Base-by-base conservation (phyloP, 352 stramenopile species). In the Globisporangium echinulatum region DNA sequence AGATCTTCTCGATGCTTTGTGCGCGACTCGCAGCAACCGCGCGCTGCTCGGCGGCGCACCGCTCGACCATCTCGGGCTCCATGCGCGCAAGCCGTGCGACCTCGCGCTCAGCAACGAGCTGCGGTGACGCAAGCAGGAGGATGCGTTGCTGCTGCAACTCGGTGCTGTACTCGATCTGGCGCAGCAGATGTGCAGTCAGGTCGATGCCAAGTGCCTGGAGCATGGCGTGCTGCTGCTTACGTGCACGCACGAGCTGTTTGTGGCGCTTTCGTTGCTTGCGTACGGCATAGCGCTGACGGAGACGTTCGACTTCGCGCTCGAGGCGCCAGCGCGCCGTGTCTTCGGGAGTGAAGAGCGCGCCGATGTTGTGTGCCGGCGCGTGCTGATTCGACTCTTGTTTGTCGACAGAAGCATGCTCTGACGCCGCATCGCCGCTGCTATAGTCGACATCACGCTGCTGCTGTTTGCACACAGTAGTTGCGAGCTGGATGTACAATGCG, bases 111-210 rank as follows among this genome's bases (percentile, higher is more conserved):
- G 71, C 70, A 6, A 74, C 49, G 25, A 77, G 68, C 50, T 87
- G 77, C 0, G 75, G 77, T 0, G 77, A 75, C 2, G 75, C 75
- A 14, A 88, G 62, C 1, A 88, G 47, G 59, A 90, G 44, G 48
- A 88, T 87, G 2, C 70, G 66, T 56, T 88, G 79, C 43, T 76
- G 69, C 53, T 81, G 71, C 1, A 89, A 51, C 49, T 88, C 75
- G 0, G 66, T 67, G 51, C 73, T 86, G 52, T 62, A 89, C 10
- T 69, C 47, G 48, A 87, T 85, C 42, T 77, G 72, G 1, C 64
- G 58, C 1, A 89, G 52, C 17, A 88, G 69, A 59, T 80, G 63
- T 25, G 65, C 75, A 11, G 72, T 71, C 17, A 90, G 40, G 13
- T 82, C 67, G 0, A 64, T 74, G 0, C 69, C 79, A 44, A 88